Conservation (phyloP, 768 basidiomycete species). For the Arthromyces matolae region DNA sequence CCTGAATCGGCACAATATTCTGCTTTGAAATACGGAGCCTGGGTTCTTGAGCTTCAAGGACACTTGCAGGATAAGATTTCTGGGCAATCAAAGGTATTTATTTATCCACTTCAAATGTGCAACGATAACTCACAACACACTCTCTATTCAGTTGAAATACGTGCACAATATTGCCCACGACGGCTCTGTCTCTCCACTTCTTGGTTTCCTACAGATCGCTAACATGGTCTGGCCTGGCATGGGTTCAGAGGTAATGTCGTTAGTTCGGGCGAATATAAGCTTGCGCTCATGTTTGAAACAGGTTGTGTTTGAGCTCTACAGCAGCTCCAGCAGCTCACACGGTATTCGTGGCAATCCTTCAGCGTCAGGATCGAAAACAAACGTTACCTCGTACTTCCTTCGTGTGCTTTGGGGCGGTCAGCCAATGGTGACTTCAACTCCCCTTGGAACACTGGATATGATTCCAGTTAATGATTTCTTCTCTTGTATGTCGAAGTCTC, state of each 20-base stretch:
- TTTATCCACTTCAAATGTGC: background rate
- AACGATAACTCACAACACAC: background rate
- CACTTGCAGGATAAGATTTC: constrained; percentile 35
- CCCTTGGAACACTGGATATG: constrained; percentile 44
- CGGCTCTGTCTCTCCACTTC: constrained; percentile 44
- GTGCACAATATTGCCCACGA: constrained; percentile 41
- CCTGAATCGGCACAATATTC: constrained; percentile 40
- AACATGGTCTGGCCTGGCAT: constrained; percentile 57
- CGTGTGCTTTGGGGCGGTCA: constrained; percentile 52
- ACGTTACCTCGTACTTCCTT: constrained; percentile 25
- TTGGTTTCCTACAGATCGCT: constrained; percentile 46
- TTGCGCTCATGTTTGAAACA: constrained; percentile 6
- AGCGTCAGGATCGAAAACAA: background rate
- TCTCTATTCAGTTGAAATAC: constrained; percentile 5
- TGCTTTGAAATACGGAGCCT: constrained; percentile 43
- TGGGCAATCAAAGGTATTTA: constrained; percentile 31
- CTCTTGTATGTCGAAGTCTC: constrained; percentile 29
- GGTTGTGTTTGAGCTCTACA: constrained; percentile 46
- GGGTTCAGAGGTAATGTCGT: constrained; percentile 39
- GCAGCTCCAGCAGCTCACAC: constrained; percentile 2
- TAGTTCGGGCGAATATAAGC: background rate
- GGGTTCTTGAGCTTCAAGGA: constrained; percentile 41
- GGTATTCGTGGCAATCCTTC: background rate
- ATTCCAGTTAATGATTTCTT: constrained; percentile 40
- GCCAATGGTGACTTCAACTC: constrained; percentile 45